These are phyloP conservation scores for Cladorrhinum sp. DNA, from an alignment of 2,329 filamentous ascomycete genomes.

Conservation along the genomic window DNA sequence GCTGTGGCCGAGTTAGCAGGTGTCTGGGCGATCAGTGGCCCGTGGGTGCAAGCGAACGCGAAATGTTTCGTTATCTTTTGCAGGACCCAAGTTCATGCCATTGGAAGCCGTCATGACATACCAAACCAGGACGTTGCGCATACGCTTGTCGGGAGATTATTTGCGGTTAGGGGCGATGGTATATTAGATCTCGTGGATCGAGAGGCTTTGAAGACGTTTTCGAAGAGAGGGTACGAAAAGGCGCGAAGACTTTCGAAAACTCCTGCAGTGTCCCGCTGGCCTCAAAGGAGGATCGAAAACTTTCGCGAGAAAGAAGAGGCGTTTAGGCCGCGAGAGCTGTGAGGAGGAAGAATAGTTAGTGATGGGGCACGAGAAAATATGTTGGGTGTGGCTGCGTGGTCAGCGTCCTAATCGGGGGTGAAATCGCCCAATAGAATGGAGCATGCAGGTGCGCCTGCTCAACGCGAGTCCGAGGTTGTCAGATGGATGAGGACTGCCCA, in stretches of 20 bases:
- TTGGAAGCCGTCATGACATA: constrained; percentile 30
- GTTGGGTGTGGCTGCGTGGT: background rate
- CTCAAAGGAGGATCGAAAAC: constrained; percentile 34
- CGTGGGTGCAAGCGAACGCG: constrained; percentile 29
- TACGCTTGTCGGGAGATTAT: constrained; percentile 9
- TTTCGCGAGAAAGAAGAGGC: constrained; percentile 24
- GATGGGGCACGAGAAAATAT: background rate
- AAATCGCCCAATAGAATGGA: background rate
- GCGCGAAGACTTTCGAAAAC: constrained; percentile 28
- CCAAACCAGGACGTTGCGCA: constrained; percentile 17
- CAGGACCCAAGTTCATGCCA: constrained; percentile 30
- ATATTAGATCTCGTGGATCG: constrained; percentile 20
- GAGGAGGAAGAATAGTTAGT: background rate
- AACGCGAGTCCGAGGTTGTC: background rate
- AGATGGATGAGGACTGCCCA: background rate
- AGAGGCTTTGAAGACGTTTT: constrained; percentile 29
- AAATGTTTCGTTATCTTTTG: constrained; percentile 37
- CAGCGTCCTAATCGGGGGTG: background rate
- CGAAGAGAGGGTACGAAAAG: constrained; percentile 23
- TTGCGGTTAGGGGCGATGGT: constrained; percentile 10
- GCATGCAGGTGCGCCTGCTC: background rate
- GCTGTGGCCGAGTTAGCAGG: constrained; percentile 31
- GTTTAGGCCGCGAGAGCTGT: constrained; percentile 24
- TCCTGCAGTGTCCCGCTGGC: constrained; percentile 35
- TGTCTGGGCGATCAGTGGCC: constrained; percentile 34